Percentiles rank a stretch among this genome's conserved stretches.
Conservation (phyloP, 1,284 basidiomycete species). For the Austropuccinia psidii region DNA sequence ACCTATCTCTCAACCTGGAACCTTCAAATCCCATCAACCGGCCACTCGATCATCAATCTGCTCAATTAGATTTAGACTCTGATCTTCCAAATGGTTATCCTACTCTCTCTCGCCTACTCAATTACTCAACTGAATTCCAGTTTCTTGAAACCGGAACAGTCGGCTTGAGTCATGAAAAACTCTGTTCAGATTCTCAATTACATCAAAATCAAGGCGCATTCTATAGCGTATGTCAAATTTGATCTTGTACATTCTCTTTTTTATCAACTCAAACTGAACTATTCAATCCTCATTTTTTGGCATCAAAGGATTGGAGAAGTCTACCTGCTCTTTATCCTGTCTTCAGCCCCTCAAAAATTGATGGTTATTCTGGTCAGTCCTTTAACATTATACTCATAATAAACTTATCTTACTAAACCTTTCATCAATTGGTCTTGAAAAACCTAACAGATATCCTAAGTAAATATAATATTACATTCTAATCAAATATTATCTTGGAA, state of each 20-base stretch:
- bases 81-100: slow-evolving; percentile 23
- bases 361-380: slow-evolving; percentile 32
- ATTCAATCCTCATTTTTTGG: background rate
- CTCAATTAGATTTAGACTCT: too few species aligned
- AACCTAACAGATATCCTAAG: slow-evolving; percentile 27
- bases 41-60: background rate
- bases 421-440: background rate
- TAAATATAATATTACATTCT: background rate
- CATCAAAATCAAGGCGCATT: slow-evolving; percentile 36
- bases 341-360: slow-evolving; percentile 36
- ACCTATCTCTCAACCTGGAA: background rate
- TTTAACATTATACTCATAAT: background rate
- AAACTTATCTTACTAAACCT: too few species aligned
- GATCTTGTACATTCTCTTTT: background rate
- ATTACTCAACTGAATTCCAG: slow-evolving; percentile 31
- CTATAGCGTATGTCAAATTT: slow-evolving; percentile 18
- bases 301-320: slow-evolving; percentile 34
- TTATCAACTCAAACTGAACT: background rate
- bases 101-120: slow-evolving; percentile 6
- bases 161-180: slow-evolving; percentile 25
- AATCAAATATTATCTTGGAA: background rate
- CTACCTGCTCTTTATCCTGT: slow-evolving; percentile 34
- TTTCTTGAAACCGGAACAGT: slow-evolving; percentile 21
- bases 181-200: slow-evolving; percentile 28
- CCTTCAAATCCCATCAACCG: background rate